phyloP scores from a whole-genome alignment of 352 stramenopile genomes.

The Globisporangium echinulatum region DNA sequence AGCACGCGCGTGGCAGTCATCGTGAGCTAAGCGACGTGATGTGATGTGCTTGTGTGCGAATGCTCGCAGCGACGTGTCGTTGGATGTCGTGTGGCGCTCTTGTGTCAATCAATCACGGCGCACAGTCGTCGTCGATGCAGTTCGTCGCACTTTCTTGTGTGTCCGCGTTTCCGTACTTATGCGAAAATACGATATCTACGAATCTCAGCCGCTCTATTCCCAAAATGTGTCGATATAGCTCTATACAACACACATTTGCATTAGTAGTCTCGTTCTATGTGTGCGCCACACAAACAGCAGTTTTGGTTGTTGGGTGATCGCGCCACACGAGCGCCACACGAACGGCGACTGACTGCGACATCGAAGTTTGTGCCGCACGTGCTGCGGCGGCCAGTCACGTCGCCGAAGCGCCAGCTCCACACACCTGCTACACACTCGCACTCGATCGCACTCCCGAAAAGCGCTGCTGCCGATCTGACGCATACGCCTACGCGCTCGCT shows the following conservation, averaged over 20 bases:
- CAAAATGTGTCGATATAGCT: neutral
- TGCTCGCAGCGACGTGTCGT: neutral
- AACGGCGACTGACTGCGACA: neutral
- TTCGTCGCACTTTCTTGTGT: constrained; percentile 16
- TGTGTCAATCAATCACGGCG: neutral
- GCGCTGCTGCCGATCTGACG: neutral
- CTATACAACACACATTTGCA: neutral
- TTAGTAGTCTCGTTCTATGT: too few species aligned
- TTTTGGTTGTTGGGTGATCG: neutral
- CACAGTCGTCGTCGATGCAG: constrained; percentile 1
- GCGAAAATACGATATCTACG: neutral
- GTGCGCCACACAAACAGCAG: neutral
- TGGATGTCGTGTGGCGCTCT: neutral
- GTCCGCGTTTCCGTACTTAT: neutral
- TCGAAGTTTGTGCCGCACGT: constrained; percentile 5
- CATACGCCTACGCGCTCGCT: too few species aligned
- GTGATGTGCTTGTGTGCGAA: neutral
- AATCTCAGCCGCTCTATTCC: too few species aligned
- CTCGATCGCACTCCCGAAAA: constrained; percentile 6
- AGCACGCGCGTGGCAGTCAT: constrained; percentile 64
- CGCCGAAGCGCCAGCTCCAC: neutral
- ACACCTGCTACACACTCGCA: neutral
- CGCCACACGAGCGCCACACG: constrained; percentile 2
- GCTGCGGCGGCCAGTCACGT: constrained; percentile 1
- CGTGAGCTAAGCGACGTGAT: neutral